These are phyloP conservation scores for Trametes coccinea DNA, from an alignment of 768 basidiomycete genomes.

Conservation along the genomic window DNA sequence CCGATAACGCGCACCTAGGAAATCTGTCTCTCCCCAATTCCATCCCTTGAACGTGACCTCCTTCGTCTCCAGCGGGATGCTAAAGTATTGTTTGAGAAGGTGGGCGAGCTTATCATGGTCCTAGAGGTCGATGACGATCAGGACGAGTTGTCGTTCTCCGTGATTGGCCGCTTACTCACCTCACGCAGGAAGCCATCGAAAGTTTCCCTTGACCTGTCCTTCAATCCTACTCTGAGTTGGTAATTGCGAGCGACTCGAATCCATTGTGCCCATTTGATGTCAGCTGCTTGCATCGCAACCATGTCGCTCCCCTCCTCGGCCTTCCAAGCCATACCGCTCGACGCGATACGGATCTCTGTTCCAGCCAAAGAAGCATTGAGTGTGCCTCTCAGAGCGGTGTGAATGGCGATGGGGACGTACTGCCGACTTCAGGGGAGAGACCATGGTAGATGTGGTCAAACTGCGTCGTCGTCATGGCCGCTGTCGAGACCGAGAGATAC, in stretches of 20 bases:
- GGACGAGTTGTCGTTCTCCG: not conserved
- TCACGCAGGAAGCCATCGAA: conserved; percentile 95
- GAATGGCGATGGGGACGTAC: conserved; percentile 51
- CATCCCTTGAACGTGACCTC: conserved; percentile 92
- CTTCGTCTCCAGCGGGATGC: conserved; percentile 77
- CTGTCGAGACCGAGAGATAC: conserved; percentile 18
- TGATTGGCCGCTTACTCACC: conserved; percentile 44
- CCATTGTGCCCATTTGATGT: conserved; percentile 92
- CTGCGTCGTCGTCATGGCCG: conserved; percentile 70
- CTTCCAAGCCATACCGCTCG: conserved; percentile 94
- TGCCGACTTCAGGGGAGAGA: conserved; percentile 70
- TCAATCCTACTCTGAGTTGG: conserved; percentile 82
- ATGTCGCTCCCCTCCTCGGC: conserved; percentile 66
- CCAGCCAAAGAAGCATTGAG: conserved; percentile 7
- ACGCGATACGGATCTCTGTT: conserved; percentile 83
- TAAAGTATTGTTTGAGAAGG: conserved; percentile 86
- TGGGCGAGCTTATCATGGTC: conserved; percentile 87
- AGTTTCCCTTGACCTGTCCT: conserved; percentile 73
- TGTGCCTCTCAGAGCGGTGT: not conserved
- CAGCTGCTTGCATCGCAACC: conserved; percentile 60
- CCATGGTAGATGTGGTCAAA: conserved; percentile 87
- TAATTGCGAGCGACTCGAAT: conserved; percentile 89
- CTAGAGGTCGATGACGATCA: conserved; percentile 39
- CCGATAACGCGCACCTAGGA: conserved; percentile 66
- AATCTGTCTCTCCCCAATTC: conserved; percentile 98